phyloP scores from a whole-genome alignment of 352 stramenopile genomes.

The Pythium dissimile region DNA sequence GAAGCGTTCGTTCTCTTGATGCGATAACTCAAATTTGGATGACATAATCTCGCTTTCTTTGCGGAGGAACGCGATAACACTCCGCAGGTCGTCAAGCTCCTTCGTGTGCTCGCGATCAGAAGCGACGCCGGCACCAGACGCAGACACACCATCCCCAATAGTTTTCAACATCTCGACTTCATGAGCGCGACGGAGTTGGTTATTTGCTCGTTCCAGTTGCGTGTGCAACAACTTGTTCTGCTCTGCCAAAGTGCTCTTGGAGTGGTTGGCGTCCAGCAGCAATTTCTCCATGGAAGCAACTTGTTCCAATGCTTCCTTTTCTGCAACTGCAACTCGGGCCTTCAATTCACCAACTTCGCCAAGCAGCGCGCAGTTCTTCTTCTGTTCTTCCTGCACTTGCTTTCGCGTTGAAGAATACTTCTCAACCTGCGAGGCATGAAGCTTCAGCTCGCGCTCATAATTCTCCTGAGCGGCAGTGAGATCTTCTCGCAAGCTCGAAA shows the following conservation, averaged over 20 bases:
- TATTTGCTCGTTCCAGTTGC: conserved; percentile 56
- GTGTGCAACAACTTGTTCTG: conserved; percentile 77
- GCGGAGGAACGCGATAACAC: conserved; percentile 66
- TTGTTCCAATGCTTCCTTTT: conserved; percentile 32
- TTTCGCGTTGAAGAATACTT: conserved; percentile 49
- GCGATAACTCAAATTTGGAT: conserved; percentile 66
- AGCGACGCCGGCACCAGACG: not conserved
- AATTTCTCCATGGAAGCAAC: conserved; percentile 47
- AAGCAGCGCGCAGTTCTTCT: conserved; percentile 33
- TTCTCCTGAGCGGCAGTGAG: conserved; percentile 57
- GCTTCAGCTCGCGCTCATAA: conserved; percentile 82
- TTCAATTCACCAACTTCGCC: conserved; percentile 39
- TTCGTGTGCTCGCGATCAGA: conserved; percentile 27
- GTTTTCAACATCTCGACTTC: conserved; percentile 44
- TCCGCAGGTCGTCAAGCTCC: conserved; percentile 68
- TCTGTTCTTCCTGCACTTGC: conserved; percentile 48
- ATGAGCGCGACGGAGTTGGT: conserved; percentile 55
- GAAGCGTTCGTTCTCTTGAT: conserved; percentile 64
- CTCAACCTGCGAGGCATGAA: conserved; percentile 64
- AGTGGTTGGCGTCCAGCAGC: conserved; percentile 40
- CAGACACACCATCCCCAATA: not conserved
- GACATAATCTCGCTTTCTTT: conserved; percentile 61
- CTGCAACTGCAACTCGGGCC: conserved; percentile 22
- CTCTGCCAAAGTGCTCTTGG: conserved; percentile 47
- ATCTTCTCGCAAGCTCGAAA: conserved; percentile 39